A percentile compares a stretch with the other conserved stretches of the same genome.
Evolutionary conservation across 768 basidiomycete species (phyloP).

Genomic region (Solioccasus polychromus): DNA sequence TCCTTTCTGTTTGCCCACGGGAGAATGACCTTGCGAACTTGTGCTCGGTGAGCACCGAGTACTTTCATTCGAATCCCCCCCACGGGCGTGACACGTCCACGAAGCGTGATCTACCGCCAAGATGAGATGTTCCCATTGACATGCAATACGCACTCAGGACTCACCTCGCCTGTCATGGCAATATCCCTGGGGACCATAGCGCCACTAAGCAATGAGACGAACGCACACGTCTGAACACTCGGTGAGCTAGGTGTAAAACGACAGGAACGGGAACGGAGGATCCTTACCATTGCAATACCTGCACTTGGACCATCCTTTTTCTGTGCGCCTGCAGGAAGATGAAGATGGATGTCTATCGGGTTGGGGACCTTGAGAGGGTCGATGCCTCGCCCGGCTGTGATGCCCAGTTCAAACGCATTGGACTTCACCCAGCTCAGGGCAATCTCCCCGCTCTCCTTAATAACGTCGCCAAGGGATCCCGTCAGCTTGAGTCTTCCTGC

Average conservation of each 20-base stretch:
- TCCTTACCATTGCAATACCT: conserved; percentile 78
- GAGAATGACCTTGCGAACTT: conserved; percentile 78
- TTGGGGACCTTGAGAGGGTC: conserved; percentile 76
- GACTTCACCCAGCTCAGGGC: conserved; percentile 92
- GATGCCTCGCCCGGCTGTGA: conserved; percentile 65
- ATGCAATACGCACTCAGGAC: conserved; percentile 7
- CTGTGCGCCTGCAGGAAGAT: conserved; percentile 86
- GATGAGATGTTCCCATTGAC: neutral
- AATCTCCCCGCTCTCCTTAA: conserved; percentile 88
- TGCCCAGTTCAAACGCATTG: conserved; percentile 74
- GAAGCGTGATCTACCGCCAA: conserved; percentile 63
- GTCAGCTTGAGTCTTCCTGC: conserved; percentile 72
- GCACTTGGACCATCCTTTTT: conserved; percentile 95
- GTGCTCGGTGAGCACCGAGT: conserved; percentile 85
- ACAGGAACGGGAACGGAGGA: neutral
- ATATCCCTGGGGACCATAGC: conserved; percentile 66
- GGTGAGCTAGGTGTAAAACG: neutral
- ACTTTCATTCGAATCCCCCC: conserved; percentile 93
- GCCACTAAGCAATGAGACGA: conserved; percentile 81
- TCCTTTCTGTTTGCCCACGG: conserved; percentile 86
- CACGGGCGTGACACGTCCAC: conserved; percentile 78
- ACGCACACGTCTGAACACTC: conserved; percentile 63
- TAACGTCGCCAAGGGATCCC: conserved; percentile 85
- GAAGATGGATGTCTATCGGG: conserved; percentile 80
- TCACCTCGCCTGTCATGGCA: conserved; percentile 89